Evolutionary conservation across 2,329 filamentous ascomycete species (phyloP), one percentile per base, ranked within the genome.

Genomic region (Colletotrichum abscissum): DNA sequence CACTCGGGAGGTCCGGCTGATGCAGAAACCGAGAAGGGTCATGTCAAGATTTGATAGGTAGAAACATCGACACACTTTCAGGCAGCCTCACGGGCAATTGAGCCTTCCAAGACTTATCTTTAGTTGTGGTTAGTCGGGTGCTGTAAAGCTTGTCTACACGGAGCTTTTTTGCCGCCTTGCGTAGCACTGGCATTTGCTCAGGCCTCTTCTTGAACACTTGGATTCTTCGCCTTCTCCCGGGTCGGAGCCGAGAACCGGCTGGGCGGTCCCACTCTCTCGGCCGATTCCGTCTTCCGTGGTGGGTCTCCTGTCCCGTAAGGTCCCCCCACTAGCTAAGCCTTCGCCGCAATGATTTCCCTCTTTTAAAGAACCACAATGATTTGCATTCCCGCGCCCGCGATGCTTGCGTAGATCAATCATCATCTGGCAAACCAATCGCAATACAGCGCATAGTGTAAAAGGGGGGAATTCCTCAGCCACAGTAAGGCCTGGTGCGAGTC

Each of bases 361-460:
- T 22, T 26, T 30, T n/a, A n/a, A n/a, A 11, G 62, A 64, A 11
- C 30, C 30, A 33, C 55, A n/a, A 5, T 54, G 56, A 60, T 70
- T 65, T 65, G 55, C 70, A 65, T 49, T 73, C 67, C 70, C 70
- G 70, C 70, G 8, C 12, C 67, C 28, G 14, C 46, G 14, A 66
- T 73, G 71, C 67, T 62, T 71, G 71, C 67, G 67, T 22, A 65
- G 56, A 73, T 73, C 67, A 70, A 66, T 38, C 70, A 57, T 28
- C 12, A 12, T 6, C 19, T 60, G 56, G 38, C 12, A 24, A n/a
- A 42, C 71, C 67, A 66, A 73, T 73, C 70, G 60, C 67, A 62
- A 65, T 19, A 12, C 5, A 19, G 14, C 14, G 9, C 4, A 26
- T 54, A 22, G 26, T 55, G 30, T 30, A 12, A 24, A 38, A n/a